phyloP scores from a whole-genome alignment of 1,139 yeast genomes.

The Taphrina populina region DNA sequence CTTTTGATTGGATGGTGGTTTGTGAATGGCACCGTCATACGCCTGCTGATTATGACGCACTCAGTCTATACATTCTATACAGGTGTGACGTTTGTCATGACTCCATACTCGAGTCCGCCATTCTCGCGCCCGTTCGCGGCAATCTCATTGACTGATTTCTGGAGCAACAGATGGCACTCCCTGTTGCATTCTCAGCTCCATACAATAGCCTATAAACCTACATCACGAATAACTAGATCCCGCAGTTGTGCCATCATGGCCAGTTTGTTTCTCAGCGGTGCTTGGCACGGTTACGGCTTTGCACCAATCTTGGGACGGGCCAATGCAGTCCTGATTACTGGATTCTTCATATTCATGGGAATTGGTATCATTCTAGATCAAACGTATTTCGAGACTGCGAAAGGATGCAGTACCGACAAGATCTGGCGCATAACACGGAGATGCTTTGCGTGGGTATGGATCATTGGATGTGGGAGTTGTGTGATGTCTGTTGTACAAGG shows the following conservation, averaged over 20 bases:
- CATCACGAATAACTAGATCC: not conserved
- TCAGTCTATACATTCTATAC: conserved; percentile 1
- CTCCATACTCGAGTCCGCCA: conserved; percentile 13
- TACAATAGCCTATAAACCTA: not conserved
- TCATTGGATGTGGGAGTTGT: too few species aligned
- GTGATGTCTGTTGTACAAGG: too few species aligned
- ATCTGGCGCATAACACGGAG: not conserved
- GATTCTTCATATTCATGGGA: conserved; percentile 6
- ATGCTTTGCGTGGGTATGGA: not conserved
- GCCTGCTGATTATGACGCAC: not conserved
- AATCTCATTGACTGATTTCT: conserved; percentile 2
- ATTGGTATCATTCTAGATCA: conserved; percentile 7
- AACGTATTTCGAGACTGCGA: not conserved
- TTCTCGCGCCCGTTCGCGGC: conserved; percentile 4
- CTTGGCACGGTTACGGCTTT: conserved; percentile 9
- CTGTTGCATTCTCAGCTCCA: conserved; percentile 10
- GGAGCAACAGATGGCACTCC: conserved; percentile 2
- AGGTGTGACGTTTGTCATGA: not conserved
- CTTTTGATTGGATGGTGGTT: not conserved
- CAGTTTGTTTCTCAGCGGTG: not conserved
- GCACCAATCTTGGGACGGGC: not conserved
- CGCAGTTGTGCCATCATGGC: not conserved
- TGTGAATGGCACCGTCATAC: not conserved
- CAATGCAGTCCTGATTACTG: not conserved
- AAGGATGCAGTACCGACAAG: too few species aligned